Conservation (phyloP, 768 basidiomycete genomes). For the Suillus ampliporus region DNA sequence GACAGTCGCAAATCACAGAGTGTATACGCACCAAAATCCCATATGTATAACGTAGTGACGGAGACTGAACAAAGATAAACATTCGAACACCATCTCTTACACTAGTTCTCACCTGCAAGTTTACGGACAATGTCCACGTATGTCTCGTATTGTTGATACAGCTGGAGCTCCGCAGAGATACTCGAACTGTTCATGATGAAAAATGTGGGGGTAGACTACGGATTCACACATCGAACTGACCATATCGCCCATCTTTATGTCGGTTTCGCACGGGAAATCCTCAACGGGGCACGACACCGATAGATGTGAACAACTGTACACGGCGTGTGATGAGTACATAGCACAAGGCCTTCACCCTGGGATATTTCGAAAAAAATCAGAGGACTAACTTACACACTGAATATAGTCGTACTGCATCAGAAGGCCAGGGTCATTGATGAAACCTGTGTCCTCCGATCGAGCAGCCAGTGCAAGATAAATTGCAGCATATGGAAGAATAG, state of each 20-base stretch:
- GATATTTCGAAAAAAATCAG: not conserved
- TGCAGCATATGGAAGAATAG: too few species aligned
- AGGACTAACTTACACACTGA: too few species aligned
- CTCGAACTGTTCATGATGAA: conserved; percentile 4
- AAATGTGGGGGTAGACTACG: not conserved
- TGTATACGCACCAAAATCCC: conserved; percentile 5
- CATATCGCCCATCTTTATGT: not conserved
- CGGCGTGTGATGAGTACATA: not conserved
- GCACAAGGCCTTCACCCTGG: not conserved
- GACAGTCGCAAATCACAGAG: not conserved
- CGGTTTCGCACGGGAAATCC: not conserved
- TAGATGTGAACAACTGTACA: not conserved
- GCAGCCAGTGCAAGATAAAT: not conserved
- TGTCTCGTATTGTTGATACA: not conserved
- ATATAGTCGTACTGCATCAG: not conserved
- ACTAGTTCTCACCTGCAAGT: conserved; percentile 5
- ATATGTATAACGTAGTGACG: not conserved
- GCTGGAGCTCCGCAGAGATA: conserved; percentile 2
- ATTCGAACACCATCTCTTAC: not conserved
- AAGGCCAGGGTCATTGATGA: not conserved
- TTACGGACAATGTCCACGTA: not conserved
- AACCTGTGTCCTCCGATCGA: not conserved
- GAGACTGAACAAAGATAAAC: conserved; percentile 2
- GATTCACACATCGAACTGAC: not conserved
- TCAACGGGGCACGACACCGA: not conserved